Percentiles rank a stretch among this genome's conserved stretches.
These are phyloP conservation scores for Talaromyces sp. DNA, from an alignment of 2,329 filamentous ascomycete species.

Conservation along the genomic window DNA sequence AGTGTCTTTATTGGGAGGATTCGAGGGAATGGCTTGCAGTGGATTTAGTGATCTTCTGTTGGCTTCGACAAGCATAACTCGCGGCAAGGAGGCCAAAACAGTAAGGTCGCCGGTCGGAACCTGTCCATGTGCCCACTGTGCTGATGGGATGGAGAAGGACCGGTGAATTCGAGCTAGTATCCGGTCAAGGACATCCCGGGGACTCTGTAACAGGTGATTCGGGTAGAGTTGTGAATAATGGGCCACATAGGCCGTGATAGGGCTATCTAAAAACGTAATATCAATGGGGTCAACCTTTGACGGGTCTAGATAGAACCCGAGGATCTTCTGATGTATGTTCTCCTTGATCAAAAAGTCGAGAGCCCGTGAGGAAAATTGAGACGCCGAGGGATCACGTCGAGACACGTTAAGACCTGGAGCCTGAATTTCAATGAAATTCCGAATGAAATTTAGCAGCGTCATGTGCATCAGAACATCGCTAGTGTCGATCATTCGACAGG, in stretches of 20 bases:
- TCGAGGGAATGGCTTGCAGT: constrained; percentile 47
- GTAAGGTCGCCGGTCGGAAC: constrained; percentile 52
- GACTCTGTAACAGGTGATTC: constrained; percentile 46
- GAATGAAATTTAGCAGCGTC: constrained; percentile 53
- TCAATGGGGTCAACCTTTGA: constrained; percentile 46
- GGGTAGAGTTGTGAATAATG: constrained; percentile 52
- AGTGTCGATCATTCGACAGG: constrained; percentile 51
- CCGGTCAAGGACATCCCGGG: constrained; percentile 33
- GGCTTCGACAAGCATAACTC: constrained; percentile 45
- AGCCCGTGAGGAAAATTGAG: constrained; percentile 34
- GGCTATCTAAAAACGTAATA: constrained; percentile 47
- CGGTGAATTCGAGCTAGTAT: constrained; percentile 44
- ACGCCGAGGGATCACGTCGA: constrained; percentile 25
- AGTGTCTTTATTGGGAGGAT: constrained; percentile 47
- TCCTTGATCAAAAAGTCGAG: constrained; percentile 49
- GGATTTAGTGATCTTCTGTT: constrained; percentile 35
- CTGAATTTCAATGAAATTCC: constrained; percentile 45
- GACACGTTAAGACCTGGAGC: constrained; percentile 29
- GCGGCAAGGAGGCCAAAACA: constrained; percentile 53
- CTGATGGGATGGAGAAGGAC: constrained; percentile 39
- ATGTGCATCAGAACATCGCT: constrained; percentile 57
- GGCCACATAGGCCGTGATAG: constrained; percentile 53
- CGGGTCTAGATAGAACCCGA: constrained; percentile 48
- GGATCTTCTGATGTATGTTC: constrained; percentile 45
- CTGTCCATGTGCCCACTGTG: constrained; percentile 48